Evolutionary conservation across 768 basidiomycete species (phyloP), one percentile per base, ranked within the genome.

Genomic region (Floccularia luteovirens): DNA sequence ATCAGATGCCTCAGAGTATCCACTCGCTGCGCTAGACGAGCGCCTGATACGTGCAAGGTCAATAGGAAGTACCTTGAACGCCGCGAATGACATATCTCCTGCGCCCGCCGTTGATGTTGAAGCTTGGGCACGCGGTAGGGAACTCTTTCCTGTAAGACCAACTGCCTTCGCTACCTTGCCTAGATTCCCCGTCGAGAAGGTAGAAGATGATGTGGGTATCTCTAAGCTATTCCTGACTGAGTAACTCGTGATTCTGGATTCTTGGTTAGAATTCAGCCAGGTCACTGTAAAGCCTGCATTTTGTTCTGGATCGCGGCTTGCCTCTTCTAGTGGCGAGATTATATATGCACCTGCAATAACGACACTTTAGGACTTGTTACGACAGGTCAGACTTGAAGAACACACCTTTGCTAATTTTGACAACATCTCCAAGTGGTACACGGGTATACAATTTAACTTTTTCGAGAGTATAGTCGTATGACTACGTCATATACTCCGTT

Each of bases 371-470:
- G 20, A 2, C 7, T 7, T 37, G 39, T 11, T 23, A 27, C 11
- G 17, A 13, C 20, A 23, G 24, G 24, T n/a, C 20, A 19, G 28
- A 24, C 23, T 12, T 30, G 13, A 36, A 7, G 33, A n/a, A 45
- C 56, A 12, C 27, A 83, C 91, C 94, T 74, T 86, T 89, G 38
- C 74, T 76, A 14, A 99, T 80, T 16, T 69, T 64, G 21, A 74
- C 64, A 50, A 98, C 79, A 53, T 88, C 85, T 34, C 77, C 77
- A 28, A 96, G 73, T 2, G 92, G 93, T 36, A 98, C 78, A 30
- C 93, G 81, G 49, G 83, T 92, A 64, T 86, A 94, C 44, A 82
- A 63, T 55, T 88, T 84, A 36, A 97, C 90, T 58, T 97, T 92
- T 56, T 89, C 89, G 41, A 94, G 75, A 56, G 75, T 75, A 74